Evolutionary conservation across 257 asterid species (phyloP), one percentile per base, ranked within the genome.

Genomic region (Scutellaria minor): DNA sequence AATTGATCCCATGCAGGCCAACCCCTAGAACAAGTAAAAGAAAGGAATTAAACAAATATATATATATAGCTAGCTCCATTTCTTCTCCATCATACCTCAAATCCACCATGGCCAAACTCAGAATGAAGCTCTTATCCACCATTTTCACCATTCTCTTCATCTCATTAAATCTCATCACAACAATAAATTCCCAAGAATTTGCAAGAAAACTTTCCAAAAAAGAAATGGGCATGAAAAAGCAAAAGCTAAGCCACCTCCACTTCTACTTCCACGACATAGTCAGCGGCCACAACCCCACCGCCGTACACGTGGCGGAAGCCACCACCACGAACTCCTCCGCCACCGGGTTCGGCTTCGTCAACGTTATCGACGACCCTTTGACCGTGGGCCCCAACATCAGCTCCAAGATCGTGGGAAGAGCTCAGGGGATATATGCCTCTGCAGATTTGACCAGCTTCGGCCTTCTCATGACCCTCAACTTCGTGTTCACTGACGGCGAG

Each of bases 251-350:
- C 77, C 84, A 84, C 81, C 85, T 84, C 59, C 82, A 51, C 51
- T 84, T 84, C 83, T 84, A 68, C 84, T 81, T 81, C 79, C 88
- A 84, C 79, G 88, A 84, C 81, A 70, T 78, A 40, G 77, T 81
- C 45, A 72, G 80, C 73, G 88, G 85, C 9, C 75, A 13, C 39
- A 11, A 42, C 27, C 88, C 81, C 18, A 84, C 86, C 44, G 79
- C 81, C 60, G 15, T 52, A 0, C 79, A 45, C 9, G 76, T 84
- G 24, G 84, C 86, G 9, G 37, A 48, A 24, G 75, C 83, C 48
- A 46, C 79, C 47, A 6, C 10, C 48, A 81, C 82, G 18, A 84
- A 79, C 68, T 40, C 86, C 68, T 84, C 88, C 39, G 39, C 64
- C 71, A 76, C 84, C 35, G 60, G 68, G 0, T 84, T 84, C 76